Conservation (phyloP, 352 stramenopile genomes). For the Phytophthora rubi region DNA sequence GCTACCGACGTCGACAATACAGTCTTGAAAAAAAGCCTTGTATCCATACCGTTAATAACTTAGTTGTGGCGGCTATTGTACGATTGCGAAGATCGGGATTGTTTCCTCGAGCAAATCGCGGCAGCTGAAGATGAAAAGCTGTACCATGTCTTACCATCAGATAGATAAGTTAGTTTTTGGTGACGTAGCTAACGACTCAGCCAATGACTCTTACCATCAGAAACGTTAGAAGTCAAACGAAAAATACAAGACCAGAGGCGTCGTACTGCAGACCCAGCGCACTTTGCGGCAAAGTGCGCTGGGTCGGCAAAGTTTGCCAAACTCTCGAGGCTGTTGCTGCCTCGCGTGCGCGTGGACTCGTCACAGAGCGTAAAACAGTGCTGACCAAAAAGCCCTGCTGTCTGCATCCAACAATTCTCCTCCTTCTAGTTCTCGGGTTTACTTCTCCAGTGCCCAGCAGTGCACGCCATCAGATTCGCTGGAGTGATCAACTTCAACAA, state of each 20-base stretch:
- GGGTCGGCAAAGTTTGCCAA: too few species aligned
- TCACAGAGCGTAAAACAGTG: not conserved
- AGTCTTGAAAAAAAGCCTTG: not conserved
- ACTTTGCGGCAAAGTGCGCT: too few species aligned
- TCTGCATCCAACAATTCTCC: not conserved
- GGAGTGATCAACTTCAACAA: constrained; percentile 7
- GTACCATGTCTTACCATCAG: constrained; percentile 7
- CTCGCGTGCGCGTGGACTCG: not conserved
- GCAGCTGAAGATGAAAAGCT: constrained; percentile 14
- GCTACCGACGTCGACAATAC: not conserved
- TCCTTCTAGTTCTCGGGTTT: not conserved
- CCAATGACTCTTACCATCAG: not conserved
- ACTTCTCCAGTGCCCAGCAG: not conserved
- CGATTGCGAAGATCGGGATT: not conserved
- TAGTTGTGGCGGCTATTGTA: not conserved
- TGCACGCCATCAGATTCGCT: not conserved
- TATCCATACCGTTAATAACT: too few species aligned
- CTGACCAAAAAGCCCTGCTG: not conserved
- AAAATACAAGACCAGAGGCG: too few species aligned
- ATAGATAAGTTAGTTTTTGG: not conserved
- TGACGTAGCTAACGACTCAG: too few species aligned
- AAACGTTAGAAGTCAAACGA: too few species aligned
- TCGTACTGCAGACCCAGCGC: too few species aligned
- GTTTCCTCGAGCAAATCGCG: constrained; percentile 13
- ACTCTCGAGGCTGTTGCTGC: too few species aligned